Conservation (phyloP, 192 early-diverging fungal species). For the Rhizophagus sp. region DNA sequence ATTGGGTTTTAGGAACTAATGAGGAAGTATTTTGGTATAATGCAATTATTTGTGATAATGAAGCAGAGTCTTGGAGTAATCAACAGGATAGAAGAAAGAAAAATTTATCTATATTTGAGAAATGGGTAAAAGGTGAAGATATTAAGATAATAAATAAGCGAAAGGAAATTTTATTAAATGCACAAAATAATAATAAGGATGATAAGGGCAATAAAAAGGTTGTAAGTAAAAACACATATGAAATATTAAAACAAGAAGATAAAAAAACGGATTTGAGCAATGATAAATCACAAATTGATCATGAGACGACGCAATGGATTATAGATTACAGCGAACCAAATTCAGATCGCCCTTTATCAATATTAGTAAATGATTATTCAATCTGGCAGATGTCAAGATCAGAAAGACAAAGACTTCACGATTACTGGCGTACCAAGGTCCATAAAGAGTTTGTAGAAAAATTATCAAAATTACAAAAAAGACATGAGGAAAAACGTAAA, state of each 20-base stretch:
- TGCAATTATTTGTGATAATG: neutral
- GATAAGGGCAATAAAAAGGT: no score
- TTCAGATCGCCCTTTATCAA: neutral
- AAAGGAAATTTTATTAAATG: neutral
- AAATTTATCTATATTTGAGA: neutral
- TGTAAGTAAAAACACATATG: no score
- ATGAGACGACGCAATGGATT: neutral
- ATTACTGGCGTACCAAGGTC: constrained; percentile 37
- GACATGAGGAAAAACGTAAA: neutral
- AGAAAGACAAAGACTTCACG: constrained; percentile 45
- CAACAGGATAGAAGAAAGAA: neutral
- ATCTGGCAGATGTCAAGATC: constrained; percentile 52
- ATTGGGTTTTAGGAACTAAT: neutral
- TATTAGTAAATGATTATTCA: constrained; percentile 14
- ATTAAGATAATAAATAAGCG: neutral
- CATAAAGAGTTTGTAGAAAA: constrained; percentile 29
- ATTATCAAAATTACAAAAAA: constrained; percentile 22
- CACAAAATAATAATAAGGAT: no score
- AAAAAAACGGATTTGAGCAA: no score
- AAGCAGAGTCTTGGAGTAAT: neutral
- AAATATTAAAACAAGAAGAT: no score
- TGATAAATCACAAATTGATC: neutral
- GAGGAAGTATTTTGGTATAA: neutral
- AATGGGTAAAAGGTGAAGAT: neutral
- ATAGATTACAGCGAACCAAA: neutral